Evolutionary conservation across 345 rosid genomes (phyloP).

Genomic region (Cardamine chenopodiifolia): DNA sequence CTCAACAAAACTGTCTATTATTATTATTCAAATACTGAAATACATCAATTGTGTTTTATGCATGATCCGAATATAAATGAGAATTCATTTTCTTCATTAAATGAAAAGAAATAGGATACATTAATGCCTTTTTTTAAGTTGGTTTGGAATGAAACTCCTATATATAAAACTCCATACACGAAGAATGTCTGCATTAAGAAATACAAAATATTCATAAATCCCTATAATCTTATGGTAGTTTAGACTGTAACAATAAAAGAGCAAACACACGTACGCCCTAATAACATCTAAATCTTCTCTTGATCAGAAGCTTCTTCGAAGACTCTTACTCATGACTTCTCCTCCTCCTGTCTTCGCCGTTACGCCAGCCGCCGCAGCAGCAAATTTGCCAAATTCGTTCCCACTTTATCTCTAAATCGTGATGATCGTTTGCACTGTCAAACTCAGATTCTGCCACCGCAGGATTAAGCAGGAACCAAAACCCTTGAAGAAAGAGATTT

Average conservation of each 20-base stretch:
- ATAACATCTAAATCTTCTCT: neutral
- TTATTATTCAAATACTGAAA: neutral
- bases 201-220: neutral
- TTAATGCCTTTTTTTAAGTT: neutral
- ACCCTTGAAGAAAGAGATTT: conserved; percentile 11
- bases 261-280: neutral
- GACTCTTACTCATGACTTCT: neutral
- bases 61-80: neutral
- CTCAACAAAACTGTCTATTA: neutral
- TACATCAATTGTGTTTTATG: neutral
- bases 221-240: neutral
- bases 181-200: neutral
- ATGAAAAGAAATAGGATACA: neutral
- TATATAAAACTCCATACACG: neutral
- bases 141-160: neutral
- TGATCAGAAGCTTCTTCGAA: neutral
- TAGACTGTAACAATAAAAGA: neutral
- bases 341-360: neutral
- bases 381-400: neutral
- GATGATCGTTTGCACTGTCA: neutral
- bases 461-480: neutral
- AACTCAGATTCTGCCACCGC: neutral
- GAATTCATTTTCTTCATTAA: neutral
- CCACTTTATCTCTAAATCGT: neutral
- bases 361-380: neutral